Evolutionary conservation across 352 stramenopile species (phyloP).

Genomic region (Phytophthora rubi): DNA sequence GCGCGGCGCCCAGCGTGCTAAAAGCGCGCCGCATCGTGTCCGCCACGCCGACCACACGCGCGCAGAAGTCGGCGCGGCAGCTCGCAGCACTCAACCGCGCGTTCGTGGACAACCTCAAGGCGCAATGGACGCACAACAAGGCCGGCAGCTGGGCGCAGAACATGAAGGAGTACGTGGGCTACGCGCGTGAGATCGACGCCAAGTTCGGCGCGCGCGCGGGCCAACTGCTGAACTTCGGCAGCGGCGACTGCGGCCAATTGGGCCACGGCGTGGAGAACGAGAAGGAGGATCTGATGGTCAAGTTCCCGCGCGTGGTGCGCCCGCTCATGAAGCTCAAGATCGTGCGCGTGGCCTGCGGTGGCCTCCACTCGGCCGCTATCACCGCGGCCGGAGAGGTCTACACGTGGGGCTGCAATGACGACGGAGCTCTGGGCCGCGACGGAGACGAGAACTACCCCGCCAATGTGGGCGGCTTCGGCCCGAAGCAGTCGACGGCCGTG

Average conservation of each 20-base stretch:
- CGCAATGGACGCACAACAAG: conserved; percentile 71
- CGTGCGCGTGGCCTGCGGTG: conserved; percentile 87
- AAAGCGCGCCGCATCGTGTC: conserved; percentile 53
- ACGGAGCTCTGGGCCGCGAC: conserved; percentile 88
- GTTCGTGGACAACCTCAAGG: conserved; percentile 64
- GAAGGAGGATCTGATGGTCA: conserved; percentile 79
- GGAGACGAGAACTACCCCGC: conserved; percentile 83
- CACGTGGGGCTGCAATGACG: conserved; percentile 95
- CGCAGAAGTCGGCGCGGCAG: conserved; percentile 59
- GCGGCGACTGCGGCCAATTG: conserved; percentile 93
- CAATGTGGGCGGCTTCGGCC: conserved; percentile 66
- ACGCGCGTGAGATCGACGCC: conserved; percentile 63
- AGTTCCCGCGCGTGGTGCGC: conserved; percentile 64
- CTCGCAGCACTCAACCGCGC: conserved; percentile 73
- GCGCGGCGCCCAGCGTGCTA: conserved; percentile 57
- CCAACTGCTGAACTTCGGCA: conserved; percentile 85
- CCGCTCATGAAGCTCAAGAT: conserved; percentile 47
- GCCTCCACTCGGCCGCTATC: conserved; percentile 92
- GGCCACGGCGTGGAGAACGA: conserved; percentile 85
- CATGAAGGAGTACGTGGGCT: conserved; percentile 82
- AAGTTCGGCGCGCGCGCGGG: conserved; percentile 61
- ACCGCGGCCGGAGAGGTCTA: conserved; percentile 90
- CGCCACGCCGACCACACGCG: conserved; percentile 29
- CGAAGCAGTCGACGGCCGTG: conserved; percentile 46
- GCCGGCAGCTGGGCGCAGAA: conserved; percentile 73